Evolutionary conservation across 176 grass and related monocot genomes (phyloP), one percentile per base, ranked within the genome.

Genomic region (Aegilops speltoides): DNA sequence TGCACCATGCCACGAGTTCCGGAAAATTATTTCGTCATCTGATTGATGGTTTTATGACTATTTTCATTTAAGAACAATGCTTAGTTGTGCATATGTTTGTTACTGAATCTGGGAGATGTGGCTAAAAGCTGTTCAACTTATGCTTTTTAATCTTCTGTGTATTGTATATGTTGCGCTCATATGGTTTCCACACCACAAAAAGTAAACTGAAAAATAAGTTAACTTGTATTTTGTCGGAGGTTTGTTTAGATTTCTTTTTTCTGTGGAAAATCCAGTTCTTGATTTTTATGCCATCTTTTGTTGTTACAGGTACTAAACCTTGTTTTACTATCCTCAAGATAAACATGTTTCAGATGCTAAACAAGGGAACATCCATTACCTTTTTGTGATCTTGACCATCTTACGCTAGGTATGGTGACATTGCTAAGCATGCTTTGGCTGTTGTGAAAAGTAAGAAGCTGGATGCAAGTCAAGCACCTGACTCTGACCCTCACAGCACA

Each of bases 351-450:
- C 56, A 62, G 46, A 86, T 73, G 68, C 80, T 80, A 75, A 80
- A 82, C 76, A 77, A 80, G 60, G 57, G 43, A 84, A 46, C 10
- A 63, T 38, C 67, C n/a, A 36, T 60, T 92, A 45, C 43, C 16
- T 15, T 79, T 92, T 86, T 83, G 80, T 87, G 68, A 87, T 66
- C 37, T 56, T 48, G 31, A 41, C 25, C 82, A 71, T 91, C 84
- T 85, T 88, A 94, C 76, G 16, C 32, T 67, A 99, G 97, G 97
- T 99, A 96, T 83, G 91, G 87, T 83, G 94, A 99, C 75, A 96
- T 96, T 83, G 97, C 97, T 45, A 96, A 96, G 87, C 84, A 96
- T 94, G 92, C 94, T 79, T 94, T 94, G 90, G 97, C 88, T 85
- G 97, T 93, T 86, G 71, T 99, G 86, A 94, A 77, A 94, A 88